These are phyloP conservation scores for Aurinia saxatilis DNA, from an alignment of 345 rosid genomes.

Conservation along the genomic window DNA sequence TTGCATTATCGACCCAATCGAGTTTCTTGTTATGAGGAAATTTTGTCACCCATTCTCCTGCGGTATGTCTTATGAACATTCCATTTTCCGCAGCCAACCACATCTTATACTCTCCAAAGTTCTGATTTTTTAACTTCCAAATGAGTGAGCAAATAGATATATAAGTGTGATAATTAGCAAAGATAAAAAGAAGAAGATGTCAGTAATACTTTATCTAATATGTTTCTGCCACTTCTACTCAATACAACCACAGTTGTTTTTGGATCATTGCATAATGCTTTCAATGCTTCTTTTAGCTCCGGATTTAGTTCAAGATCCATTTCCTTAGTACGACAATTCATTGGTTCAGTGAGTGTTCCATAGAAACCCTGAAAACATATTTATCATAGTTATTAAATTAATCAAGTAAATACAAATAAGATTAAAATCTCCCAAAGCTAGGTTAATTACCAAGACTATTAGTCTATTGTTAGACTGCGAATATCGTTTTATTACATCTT, in stretches of 20 bases:
- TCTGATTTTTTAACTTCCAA: slow-evolving; percentile 33
- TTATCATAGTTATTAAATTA: too few species aligned
- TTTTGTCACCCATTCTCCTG: slow-evolving; percentile 71
- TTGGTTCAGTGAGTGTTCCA: slow-evolving; percentile 51
- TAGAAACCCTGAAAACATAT: slow-evolving; percentile 55
- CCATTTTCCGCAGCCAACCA: slow-evolving; percentile 98
- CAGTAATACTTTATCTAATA: slow-evolving; percentile 56
- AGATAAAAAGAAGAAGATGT: slow-evolving; percentile 3
- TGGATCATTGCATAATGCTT: slow-evolving; percentile 55
- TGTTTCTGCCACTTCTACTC: slow-evolving; percentile 58
- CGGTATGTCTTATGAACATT: slow-evolving; percentile 71
- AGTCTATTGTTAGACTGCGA: slow-evolving; percentile 57
- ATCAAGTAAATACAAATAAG: too few species aligned
- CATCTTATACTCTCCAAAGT: slow-evolving; percentile 59
- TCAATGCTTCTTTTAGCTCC: slow-evolving; percentile 47
- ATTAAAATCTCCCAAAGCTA: too few species aligned
- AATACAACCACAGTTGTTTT: slow-evolving; percentile 71
- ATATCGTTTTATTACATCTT: slow-evolving; percentile 52
- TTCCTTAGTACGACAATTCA: neutral
- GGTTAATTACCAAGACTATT: slow-evolving; percentile 54
- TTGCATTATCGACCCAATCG: slow-evolving; percentile 69
- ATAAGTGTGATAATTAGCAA: neutral
- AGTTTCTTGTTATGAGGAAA: slow-evolving; percentile 35
- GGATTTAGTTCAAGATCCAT: slow-evolving; percentile 49
- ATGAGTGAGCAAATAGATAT: neutral